A percentile compares a stretch with the other conserved stretches of the same genome.
These are phyloP conservation scores for Avena atlantica DNA, from an alignment of 176 grass and related monocot species.

Conservation along the genomic window DNA sequence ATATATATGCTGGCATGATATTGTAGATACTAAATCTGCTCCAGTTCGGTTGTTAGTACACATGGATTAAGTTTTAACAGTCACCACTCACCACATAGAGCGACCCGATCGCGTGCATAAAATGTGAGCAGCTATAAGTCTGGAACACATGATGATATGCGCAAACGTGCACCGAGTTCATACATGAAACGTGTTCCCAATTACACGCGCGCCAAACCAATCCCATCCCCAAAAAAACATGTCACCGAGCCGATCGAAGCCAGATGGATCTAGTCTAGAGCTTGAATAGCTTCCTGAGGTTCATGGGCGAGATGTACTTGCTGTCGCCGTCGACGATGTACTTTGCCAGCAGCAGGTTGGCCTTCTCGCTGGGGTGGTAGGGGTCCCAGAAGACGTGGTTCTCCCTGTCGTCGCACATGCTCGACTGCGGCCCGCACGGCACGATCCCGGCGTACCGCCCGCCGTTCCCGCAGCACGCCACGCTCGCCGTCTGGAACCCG, in stretches of 20 bases:
- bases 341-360: slow-evolving; percentile 78
- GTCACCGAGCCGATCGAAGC: too few relatives aligned
- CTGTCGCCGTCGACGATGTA: slow-evolving; percentile 80
- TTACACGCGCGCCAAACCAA: neutral
- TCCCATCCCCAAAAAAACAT: neutral
- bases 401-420: slow-evolving; percentile 60
- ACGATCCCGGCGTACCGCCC: slow-evolving; percentile 71
- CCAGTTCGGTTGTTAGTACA: too few relatives aligned
- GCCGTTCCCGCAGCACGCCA: slow-evolving; percentile 83
- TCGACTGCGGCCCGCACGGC: slow-evolving; percentile 78
- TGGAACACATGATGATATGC: too few relatives aligned
- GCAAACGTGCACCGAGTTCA: neutral
- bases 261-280: slow-evolving; percentile 36
- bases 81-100: too few relatives aligned
- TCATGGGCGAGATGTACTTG: slow-evolving; percentile 83
- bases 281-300: slow-evolving; percentile 68
- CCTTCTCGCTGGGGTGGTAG: slow-evolving; percentile 85
- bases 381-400: slow-evolving; percentile 91
- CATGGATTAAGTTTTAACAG: too few relatives aligned
- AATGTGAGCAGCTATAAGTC: too few relatives aligned
- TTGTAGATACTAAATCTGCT: too few relatives aligned
- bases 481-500: slow-evolving; percentile 70
- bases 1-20: too few relatives aligned
- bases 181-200: neutral
- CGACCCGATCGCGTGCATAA: too few relatives aligned